These are phyloP conservation scores for Fusarium nygamai DNA, from an alignment of 2,329 filamentous ascomycete genomes.

Conservation along the genomic window DNA sequence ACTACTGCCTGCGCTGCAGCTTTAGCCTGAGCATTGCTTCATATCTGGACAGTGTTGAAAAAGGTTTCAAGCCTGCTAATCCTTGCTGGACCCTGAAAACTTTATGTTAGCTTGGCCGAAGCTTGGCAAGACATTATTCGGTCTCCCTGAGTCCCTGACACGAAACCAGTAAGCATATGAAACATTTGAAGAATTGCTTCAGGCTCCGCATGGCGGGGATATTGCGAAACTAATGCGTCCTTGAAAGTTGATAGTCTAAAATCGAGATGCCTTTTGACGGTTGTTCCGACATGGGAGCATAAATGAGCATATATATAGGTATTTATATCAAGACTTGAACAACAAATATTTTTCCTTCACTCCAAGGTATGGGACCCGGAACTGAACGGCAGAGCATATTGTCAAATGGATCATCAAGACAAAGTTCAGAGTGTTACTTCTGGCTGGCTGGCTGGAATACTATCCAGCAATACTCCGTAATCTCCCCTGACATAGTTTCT, in stretches of 20 bases:
- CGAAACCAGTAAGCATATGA: background rate
- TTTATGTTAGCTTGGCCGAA: conserved; percentile 2
- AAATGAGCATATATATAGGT: background rate
- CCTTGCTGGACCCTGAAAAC: conserved; percentile 2
- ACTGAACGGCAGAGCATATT: background rate
- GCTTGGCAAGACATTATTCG: background rate
- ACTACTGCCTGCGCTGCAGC: background rate
- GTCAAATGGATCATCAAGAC: background rate
- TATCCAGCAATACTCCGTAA: background rate
- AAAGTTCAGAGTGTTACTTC: background rate
- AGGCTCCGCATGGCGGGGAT: background rate
- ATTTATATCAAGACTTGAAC: background rate
- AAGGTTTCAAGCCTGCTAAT: background rate
- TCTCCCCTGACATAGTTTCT: background rate
- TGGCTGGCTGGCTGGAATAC: background rate
- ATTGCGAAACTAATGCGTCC: too few relatives aligned
- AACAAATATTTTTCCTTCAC: background rate
- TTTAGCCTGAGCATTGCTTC: background rate
- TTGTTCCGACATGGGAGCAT: background rate
- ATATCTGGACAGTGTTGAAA: background rate
- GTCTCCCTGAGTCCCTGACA: background rate
- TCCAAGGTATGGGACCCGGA: background rate
- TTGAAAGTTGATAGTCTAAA: too few relatives aligned
- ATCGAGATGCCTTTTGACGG: background rate
- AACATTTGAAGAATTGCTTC: background rate